Evolutionary conservation across 2,329 filamentous ascomycete species (phyloP).

Genomic region (Corynespora cassiicola): DNA sequence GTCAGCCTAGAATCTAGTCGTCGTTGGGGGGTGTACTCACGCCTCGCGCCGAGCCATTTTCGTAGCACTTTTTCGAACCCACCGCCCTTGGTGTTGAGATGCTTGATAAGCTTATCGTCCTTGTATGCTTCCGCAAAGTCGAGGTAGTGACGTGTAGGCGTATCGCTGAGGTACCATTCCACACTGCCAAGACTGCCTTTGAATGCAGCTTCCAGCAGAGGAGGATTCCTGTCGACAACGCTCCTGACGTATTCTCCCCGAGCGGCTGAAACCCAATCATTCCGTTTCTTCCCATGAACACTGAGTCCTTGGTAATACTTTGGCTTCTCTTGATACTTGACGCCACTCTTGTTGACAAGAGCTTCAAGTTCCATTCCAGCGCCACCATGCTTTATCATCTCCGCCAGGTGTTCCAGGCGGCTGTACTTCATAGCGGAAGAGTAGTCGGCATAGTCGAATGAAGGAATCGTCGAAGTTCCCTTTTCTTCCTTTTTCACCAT

Average conservation of each 20-base stretch:
- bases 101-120: conserved; percentile 67
- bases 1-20: conserved; percentile 20
- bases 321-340: conserved; percentile 69
- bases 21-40: conserved; percentile 52
- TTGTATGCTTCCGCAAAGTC: conserved; percentile 70
- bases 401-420: conserved; percentile 64
- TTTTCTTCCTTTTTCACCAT: conserved; percentile 8
- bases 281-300: conserved; percentile 75
- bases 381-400: conserved; percentile 71
- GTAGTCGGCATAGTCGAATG: conserved; percentile 33
- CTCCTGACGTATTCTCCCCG: conserved; percentile 42
- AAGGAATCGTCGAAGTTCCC: conserved; percentile 10
- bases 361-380: conserved; percentile 73
- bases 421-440: conserved; percentile 52
- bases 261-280: conserved; percentile 75
- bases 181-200: conserved; percentile 69
- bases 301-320: conserved; percentile 78
- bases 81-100: conserved; percentile 64
- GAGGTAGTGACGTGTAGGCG: conserved; percentile 70
- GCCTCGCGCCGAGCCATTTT: conserved; percentile 67
- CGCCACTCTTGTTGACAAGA: conserved; percentile 69
- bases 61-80: conserved; percentile 70
- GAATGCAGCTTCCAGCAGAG: conserved; percentile 65
- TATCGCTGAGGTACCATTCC: conserved; percentile 79
- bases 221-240: conserved; percentile 54